Evolutionary conservation across 2,329 filamentous ascomycete species (phyloP), one percentile per base, ranked within the genome.

Genomic region (Aspergillus glaucus): DNA sequence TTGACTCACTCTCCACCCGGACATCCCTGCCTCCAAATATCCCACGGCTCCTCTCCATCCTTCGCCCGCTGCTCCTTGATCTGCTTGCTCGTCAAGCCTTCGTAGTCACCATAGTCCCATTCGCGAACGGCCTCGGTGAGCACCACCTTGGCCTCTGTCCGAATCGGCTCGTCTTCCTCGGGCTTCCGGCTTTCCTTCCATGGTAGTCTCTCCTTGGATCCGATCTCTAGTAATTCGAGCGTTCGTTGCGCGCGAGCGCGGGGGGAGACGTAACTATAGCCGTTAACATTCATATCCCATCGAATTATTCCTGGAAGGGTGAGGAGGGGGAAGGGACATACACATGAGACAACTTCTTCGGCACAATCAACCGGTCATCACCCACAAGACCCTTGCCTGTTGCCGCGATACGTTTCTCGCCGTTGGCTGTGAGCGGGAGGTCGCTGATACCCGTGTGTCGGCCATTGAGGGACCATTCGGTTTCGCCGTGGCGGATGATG

Each of bases 21-120:
- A 68, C 89, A 95, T 0, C 89, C 89, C 64, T 94, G 88, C n/a
- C 74, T 76, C 89, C 89, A 95, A 55, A 95, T 94, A 70, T 93
- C 86, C 88, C 88, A 94, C 21, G 71, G 66, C 3, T 73, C 76
- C 37, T 73, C 56, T 6, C 86, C 87, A 50, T 81, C 73, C 59
- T 78, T 73, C 51, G 71, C 75, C 45, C 79, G 79, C 56, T 72
- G 61, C 46, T 76, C 75, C 45, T 79, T 75, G 62, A 94, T 94
- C 56, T 88, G 76, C 14, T 76, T 70, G 53, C 79, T 85, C 32
- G 86, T 88, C 63, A 93, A 79, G 7, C 89, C 89, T 71, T 95
- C 88, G 63, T 94, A 95, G 56, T 86, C 80, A 41, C 87, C 89
- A 63, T 95, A 94, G 69, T 93, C 85, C 88, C 89, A 93, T 67